Evolutionary conservation across 345 rosid species (phyloP), one percentile per base, ranked within the genome.

Genomic region (Durio zibethinus): DNA sequence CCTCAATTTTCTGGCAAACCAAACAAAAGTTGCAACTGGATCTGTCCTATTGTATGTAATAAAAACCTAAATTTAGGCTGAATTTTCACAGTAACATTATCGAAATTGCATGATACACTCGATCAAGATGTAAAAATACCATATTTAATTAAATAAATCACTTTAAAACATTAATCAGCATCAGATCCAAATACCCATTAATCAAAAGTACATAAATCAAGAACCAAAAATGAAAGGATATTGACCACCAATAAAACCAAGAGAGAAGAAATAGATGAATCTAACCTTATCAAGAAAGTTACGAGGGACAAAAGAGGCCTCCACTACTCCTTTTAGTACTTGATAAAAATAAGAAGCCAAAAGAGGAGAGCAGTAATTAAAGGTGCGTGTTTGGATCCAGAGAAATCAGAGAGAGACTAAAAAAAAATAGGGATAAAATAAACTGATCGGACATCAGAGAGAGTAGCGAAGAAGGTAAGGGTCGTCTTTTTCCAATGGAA

Each of bases 371-470:
- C 5, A 47, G 20, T 71, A 10, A 33, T 10, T 1, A 16, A n/a
- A 33, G 0, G 25, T 50, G 50, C 71, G 40, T 27, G 66, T 73
- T 76, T 78, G 85, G 88, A 87, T 88, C 85, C 42, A 47, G 43
- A 81, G 77, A 68, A 72, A 62, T 35, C 12, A 60, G 71, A 73
- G 63, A 77, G 64, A 50, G 20, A 16, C 14, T 29, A 48, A 67
- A 38, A 36, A 38, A 23, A 73, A 23, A 72, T 56, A 45, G 65
- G 72, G 72, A 75, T 64, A 81, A 79, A 50, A 47, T 18, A 87
- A n/a, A 81, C 84, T 40, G 82, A 77, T 79, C 90, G 83, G 78
- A 80, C 23, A 81, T 63, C 74, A 72, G 78, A 12, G 74, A 33
- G 59, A 4, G 8, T 21, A 62, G 42, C 71, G 33, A 50, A 48